Evolutionary conservation across 2,329 filamentous ascomycete species (phyloP).

Genomic region (Aspergillaceae sp.): DNA sequence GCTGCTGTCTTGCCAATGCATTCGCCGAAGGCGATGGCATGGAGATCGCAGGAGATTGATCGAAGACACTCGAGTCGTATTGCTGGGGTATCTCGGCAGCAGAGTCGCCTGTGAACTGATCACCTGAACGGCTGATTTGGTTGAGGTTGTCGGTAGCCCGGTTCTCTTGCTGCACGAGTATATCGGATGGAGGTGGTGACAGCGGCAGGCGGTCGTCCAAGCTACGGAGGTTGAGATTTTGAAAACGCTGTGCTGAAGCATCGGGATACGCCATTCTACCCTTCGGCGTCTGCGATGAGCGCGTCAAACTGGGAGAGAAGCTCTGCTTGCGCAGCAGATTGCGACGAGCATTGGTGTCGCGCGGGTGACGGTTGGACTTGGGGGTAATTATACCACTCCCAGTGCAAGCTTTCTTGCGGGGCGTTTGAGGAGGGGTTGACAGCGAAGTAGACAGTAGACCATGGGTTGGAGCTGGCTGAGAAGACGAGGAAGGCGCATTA

Average conservation of each 20-base stretch:
- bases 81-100: constrained; percentile 22
- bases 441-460: constrained; percentile 20
- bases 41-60: constrained; percentile 25
- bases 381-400: constrained; percentile 31
- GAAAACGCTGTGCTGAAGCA: constrained; percentile 46
- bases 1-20: constrained; percentile 22
- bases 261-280: constrained; percentile 36
- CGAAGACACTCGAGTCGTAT: constrained; percentile 26
- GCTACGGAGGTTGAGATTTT: constrained; percentile 44
- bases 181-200: constrained; percentile 40
- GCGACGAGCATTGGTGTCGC: constrained; percentile 35
- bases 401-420: constrained; percentile 23
- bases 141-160: constrained; percentile 22
- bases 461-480: constrained; percentile 11
- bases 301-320: constrained; percentile 47
- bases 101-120: constrained; percentile 16
- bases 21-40: constrained; percentile 25
- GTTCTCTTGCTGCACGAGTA: constrained; percentile 32
- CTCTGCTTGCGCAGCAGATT: constrained; percentile 34
- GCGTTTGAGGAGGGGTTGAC: constrained; percentile 30
- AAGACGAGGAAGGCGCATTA: constrained; percentile 20
- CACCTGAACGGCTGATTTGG: constrained; percentile 32
- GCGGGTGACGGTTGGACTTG: constrained; percentile 32
- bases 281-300: constrained; percentile 41
- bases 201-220: constrained; percentile 35